Base-by-base conservation (phyloP, 2,329 filamentous ascomycete genomes). In the Alternaria conjuncta region DNA sequence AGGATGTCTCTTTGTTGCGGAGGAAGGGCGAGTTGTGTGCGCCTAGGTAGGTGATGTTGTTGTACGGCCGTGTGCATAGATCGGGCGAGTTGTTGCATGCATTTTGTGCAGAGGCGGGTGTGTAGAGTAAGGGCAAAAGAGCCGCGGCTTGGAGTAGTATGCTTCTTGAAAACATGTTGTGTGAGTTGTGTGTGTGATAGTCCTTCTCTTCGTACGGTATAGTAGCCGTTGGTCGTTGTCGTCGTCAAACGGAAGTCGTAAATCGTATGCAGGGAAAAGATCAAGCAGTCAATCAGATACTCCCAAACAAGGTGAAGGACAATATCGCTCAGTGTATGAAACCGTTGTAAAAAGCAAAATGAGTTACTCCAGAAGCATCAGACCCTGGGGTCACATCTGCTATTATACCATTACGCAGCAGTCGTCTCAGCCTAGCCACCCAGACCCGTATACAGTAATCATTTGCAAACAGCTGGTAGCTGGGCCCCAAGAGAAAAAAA, bases 31-130 rank as follows among this genome's bases (percentile, higher is more conserved):
- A 89, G 80, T 94, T 86, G 81, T 94, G 92, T 18, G 90, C 91
- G 21, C 92, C 92, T 74, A 95, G 87, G 78, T 94, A 87, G 4
- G 92, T 94, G 71, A 96, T 87, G 69, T 91, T 88, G 81, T 88
- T 89, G 83, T 96, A 96, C 18, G 87, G 82, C 67, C 87, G 88
- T 65, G 82, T 83, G 83, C 93, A 96, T 44, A 96, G 86, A 46
- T 85, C 82, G 0, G 92, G 91, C 1, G 91, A 93, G 84, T 95
- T 95, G 82, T 96, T 96, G 86, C 93, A 96, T 30, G 89, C 88
- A 68, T 75, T 78, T 56, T 80, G 74, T 60, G 78, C 78, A 6
- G 73, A 72, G 54, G 65, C 65, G 58, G 70, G 64, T 12, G 69
- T 60, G 63, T 64, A 76, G 67, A 79, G 67, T 51, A 76, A 64